These are phyloP conservation scores for Xerocomus nothofagi DNA, from an alignment of 1,284 basidiomycete genomes.

Conservation along the genomic window DNA sequence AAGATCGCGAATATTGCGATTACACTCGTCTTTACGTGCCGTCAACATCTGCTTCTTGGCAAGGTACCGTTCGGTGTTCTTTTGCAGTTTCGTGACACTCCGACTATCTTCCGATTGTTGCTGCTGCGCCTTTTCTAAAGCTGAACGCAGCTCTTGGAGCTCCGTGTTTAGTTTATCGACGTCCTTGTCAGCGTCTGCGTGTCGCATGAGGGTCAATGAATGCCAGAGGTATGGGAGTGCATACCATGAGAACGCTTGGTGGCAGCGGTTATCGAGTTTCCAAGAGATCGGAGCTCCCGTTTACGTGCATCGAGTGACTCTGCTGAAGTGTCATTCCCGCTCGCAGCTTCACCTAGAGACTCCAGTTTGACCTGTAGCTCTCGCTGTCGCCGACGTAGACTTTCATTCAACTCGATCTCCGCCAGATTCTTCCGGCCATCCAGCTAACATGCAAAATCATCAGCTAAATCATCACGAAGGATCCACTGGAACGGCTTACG, in stretches of 20 bases:
- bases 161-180: constrained; percentile 64
- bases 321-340: constrained; percentile 56
- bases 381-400: constrained; percentile 74
- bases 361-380: constrained; percentile 82
- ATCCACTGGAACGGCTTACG: constrained; percentile 44
- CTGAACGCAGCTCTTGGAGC: constrained; percentile 63
- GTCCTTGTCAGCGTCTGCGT: constrained; percentile 66
- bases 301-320: constrained; percentile 69
- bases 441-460: constrained; percentile 48
- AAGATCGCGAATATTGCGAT: constrained; percentile 91
- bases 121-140: constrained; percentile 76
- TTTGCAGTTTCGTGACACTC: constrained; percentile 86
- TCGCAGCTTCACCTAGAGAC: constrained; percentile 61
- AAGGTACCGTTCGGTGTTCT: constrained; percentile 92
- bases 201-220: not conserved
- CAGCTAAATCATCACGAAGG: not conserved
- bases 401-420: constrained; percentile 94
- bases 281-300: constrained; percentile 68
- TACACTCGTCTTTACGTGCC: constrained; percentile 88
- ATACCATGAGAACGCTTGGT: constrained; percentile 65
- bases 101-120: constrained; percentile 86
- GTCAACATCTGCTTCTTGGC: constrained; percentile 86
- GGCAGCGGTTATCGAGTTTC: constrained; percentile 63
- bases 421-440: constrained; percentile 77
- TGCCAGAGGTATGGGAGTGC: constrained; percentile 16